These are phyloP conservation scores for Fusarium sp. DNA, from an alignment of 2,329 filamentous ascomycete genomes.

Conservation along the genomic window DNA sequence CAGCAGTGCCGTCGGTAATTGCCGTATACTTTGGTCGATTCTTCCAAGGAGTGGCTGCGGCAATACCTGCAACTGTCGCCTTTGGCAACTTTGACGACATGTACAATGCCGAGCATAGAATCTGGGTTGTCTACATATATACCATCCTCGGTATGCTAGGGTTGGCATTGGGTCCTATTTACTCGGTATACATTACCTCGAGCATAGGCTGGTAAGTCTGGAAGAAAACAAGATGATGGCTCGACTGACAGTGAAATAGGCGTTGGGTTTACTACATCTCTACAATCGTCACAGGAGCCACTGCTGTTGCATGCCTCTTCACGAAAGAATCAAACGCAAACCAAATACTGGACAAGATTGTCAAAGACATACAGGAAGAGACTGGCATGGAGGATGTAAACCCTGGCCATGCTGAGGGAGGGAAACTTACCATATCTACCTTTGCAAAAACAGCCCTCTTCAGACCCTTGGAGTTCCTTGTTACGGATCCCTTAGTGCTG, in stretches of 20 bases:
- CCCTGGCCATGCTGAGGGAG: neutral
- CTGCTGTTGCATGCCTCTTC: constrained; percentile 7
- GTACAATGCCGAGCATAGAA: constrained; percentile 13
- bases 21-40: constrained; percentile 2
- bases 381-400: neutral
- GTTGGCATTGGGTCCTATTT: neutral
- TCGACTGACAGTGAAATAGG: neutral
- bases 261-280: constrained; percentile 22
- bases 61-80: constrained; percentile 9
- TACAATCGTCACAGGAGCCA: neutral
- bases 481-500: constrained; percentile 3
- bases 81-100: constrained; percentile 14
- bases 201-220: constrained; percentile 12
- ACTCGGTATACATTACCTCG: constrained; percentile 3
- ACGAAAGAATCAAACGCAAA: constrained; percentile 13
- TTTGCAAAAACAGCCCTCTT: constrained; percentile 12
- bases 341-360: constrained; percentile 6
- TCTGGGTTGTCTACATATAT: constrained; percentile 18
- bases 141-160: constrained; percentile 18
- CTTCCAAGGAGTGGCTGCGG: neutral
- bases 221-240: accelerated
- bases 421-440: neutral
- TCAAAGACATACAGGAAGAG: neutral
- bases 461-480: constrained; percentile 12
- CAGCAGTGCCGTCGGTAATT: neutral